Conservation (phyloP, 1,284 basidiomycete genomes). For the Papiliotrema flavescens region DNA sequence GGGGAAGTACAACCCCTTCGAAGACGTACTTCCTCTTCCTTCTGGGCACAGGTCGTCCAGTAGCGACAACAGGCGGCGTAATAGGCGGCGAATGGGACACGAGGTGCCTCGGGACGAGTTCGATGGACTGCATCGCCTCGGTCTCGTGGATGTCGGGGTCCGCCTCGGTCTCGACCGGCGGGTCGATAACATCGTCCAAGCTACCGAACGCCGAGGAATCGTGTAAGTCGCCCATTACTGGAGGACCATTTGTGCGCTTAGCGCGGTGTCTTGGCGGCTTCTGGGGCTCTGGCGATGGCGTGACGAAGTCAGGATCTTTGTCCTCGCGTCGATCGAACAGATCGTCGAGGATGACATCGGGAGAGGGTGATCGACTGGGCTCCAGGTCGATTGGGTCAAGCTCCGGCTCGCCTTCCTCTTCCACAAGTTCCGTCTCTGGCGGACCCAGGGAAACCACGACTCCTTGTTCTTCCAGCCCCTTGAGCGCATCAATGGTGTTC, state of each 20-base stretch:
- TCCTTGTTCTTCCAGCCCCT: background rate
- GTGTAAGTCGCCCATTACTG: too few species aligned
- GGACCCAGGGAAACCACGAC: background rate
- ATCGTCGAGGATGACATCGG: conserved; percentile 19
- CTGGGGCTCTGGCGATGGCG: conserved; percentile 1
- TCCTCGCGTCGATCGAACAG: conserved; percentile 17
- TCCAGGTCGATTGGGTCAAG: background rate
- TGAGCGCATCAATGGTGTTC: background rate
- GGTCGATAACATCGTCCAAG: background rate
- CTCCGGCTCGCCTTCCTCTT: background rate
- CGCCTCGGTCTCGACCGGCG: background rate
- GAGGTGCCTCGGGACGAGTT: background rate
- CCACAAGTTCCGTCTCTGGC: background rate
- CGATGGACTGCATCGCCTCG: background rate
- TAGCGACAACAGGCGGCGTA: too few species aligned
- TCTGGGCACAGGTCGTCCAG: too few species aligned
- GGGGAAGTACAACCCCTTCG: too few species aligned
- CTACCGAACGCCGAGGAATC: too few species aligned
- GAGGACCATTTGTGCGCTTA: too few species aligned
- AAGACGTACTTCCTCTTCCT: too few species aligned
- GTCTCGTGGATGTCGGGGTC: background rate
- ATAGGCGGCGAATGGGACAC: too few species aligned
- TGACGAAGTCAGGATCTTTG: conserved; percentile 23
- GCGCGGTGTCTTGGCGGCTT: too few species aligned
- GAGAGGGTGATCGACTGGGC: conserved; percentile 2